Evolutionary conservation across 495 filamentous ascomycete species (phyloP), one percentile per base, ranked within the genome.

Genomic region (Podospora australis): DNA sequence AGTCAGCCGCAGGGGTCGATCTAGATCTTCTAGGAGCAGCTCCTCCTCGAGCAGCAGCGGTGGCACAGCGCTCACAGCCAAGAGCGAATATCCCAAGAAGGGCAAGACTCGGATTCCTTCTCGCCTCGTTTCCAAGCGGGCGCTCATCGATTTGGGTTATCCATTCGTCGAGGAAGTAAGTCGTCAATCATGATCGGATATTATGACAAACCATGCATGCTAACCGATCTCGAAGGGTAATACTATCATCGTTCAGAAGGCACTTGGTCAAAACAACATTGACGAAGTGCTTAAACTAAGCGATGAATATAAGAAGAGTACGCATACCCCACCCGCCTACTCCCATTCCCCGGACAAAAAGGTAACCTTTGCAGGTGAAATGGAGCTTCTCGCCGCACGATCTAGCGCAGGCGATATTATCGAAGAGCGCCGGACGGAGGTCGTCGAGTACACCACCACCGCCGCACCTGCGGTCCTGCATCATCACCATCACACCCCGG

Each of bases 41-140:
- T 19, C 14, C 32, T 76, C 75, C 42, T 76, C 70, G 46, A 71
- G 65, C 48, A 62, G 52, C 22, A 60, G 59, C 34, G 66, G 66
- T 6, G 64, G 61, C 10, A 74, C 67, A 1, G 50, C 65, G 43
- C 75, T 64, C 51, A 79, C 65, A 23, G 38, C 63, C 48, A 78
- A 62, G 67, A 82, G 67, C 59, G 72, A 77, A 34, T 83, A 85
- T 53, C 87, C 85, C 14, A 88, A 88, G 65, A 87, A 84, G 60
- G 90, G 90, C 50, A 92, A 89, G 74, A 95, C 90, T 9, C 76
- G 84, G 44, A 87, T 96, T 66, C 90, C 90, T 0, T 76, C 77
- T 29, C 77, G 82, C 32, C 73, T 94, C 47, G 84, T 90, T 30
- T 82, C 84, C 57, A 80, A 83, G 62, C 71, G 79, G 54, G 90